Percentiles rank a stretch among this genome's conserved stretches.
Evolutionary conservation across 1,284 basidiomycete species (phyloP).

Genomic region (Ustilago nuda): DNA sequence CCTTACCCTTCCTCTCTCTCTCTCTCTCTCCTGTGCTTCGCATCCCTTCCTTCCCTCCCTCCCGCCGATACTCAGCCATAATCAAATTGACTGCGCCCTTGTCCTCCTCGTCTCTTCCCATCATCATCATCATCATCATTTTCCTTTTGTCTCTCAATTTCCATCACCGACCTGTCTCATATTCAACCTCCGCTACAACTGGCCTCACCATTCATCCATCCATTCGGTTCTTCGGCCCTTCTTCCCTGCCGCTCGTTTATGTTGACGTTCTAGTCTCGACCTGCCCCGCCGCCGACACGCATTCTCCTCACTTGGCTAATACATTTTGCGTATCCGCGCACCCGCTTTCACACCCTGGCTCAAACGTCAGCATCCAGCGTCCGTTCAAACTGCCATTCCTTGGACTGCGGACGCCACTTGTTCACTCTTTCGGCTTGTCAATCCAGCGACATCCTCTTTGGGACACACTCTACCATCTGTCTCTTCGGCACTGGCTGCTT

Average conservation of each 20-base stretch:
- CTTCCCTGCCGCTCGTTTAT: neutral
- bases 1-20: constrained; percentile 3
- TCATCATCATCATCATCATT: constrained; percentile 6
- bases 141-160: constrained; percentile 10
- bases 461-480: neutral
- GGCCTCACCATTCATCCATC: constrained; percentile 25
- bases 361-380: constrained; percentile 9
- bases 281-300: neutral
- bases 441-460: constrained; percentile 1
- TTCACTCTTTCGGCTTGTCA: constrained; percentile 4
- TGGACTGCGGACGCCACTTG: neutral
- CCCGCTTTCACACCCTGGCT: neutral
- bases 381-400: neutral
- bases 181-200: constrained; percentile 29
- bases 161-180: constrained; percentile 24
- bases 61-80: neutral
- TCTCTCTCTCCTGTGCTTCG: constrained; percentile 8
- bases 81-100: neutral
- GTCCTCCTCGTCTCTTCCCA: neutral
- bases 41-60: neutral
- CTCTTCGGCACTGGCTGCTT: constrained; percentile 6
- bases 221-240: neutral
- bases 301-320: neutral
- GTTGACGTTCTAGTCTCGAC: neutral
- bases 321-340: neutral